Base-by-base conservation (phyloP, 2,329 filamentous ascomycete species). In the Fusarium humuli region DNA sequence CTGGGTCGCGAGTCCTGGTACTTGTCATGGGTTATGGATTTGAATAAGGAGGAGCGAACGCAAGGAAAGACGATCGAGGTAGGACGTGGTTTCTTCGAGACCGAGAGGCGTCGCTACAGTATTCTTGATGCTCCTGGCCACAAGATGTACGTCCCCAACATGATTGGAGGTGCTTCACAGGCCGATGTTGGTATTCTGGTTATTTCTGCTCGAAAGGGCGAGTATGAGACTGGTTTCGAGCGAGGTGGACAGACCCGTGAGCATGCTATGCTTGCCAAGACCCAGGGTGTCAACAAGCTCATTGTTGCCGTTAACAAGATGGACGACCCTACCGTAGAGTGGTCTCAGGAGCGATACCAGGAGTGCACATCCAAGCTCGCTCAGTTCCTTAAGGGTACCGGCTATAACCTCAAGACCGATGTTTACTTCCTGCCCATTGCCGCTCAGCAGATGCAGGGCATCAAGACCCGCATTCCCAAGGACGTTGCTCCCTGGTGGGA, bases 1-100 rank as follows among this genome's bases (percentile, higher is more conserved):
- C 87, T 96, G 71, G 96, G 96, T 56, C 92, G 94, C 84, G 96
- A 98, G 84, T 97, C 95, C 6, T 99, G 96, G 96, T 99, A 98
- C 81, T 87, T 99, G 23, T 99, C 96, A 45, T 99, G 97, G 96
- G 97, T 94, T 67, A 88, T 99, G 75, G 96, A 99, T 87, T 81
- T 98, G 80, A 99, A 94, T 73, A 97, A 95, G 82, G 97, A 99
- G 81, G 96, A 99, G 80, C 90, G 97, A 77, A 86, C 93, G 55
- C 97, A 98, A 87, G 96, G 96, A 73, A 99, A 98, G 86, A 99
- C 96, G 8, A 94, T 99, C 70, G 96, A 99, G 82, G 95, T 98
- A 72, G 96, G 96, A 27, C 90, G 95, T 78, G 96, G 93, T 14
- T 98, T 93, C 82, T 98, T 99, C 82, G 96, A 98, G 85, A 97